These are phyloP conservation scores for Neocucurbitaria cava DNA, from an alignment of 2,329 filamentous ascomycete species.

Conservation along the genomic window DNA sequence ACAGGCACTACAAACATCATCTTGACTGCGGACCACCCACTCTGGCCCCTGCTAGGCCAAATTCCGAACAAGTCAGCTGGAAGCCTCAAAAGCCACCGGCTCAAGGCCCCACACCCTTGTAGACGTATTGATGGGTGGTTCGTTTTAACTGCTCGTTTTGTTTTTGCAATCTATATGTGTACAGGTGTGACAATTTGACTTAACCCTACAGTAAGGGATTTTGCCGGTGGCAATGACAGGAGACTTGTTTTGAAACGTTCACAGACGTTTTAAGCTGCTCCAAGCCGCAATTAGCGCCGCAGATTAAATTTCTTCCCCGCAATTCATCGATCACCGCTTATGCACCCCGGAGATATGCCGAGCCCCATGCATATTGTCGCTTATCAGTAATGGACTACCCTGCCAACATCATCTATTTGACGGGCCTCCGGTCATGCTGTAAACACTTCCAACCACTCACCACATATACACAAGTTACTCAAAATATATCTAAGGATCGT, in stretches of 20 bases:
- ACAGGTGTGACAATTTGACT: too few species aligned
- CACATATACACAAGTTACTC: not conserved
- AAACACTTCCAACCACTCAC: not conserved
- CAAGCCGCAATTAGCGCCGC: not conserved
- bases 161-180: not conserved
- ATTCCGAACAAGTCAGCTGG: not conserved
- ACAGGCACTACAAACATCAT: not conserved
- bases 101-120: not conserved
- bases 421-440: not conserved
- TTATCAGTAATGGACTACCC: not conserved
- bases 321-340: not conserved
- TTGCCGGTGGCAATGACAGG: not conserved
- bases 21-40: not conserved
- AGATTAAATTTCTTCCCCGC: not conserved
- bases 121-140: too few species aligned
- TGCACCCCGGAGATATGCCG: not conserved
- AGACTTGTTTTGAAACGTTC: not conserved
- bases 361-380: not conserved
- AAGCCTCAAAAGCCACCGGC: not conserved
- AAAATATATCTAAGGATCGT: constrained; percentile 2
- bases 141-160: too few species aligned
- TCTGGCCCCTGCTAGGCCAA: not conserved
- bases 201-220: not conserved
- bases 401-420: not conserved
- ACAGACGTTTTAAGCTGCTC: not conserved